phyloP scores from a whole-genome alignment of 164 flowering plant species.

The Stephania yunnanensis region DNA sequence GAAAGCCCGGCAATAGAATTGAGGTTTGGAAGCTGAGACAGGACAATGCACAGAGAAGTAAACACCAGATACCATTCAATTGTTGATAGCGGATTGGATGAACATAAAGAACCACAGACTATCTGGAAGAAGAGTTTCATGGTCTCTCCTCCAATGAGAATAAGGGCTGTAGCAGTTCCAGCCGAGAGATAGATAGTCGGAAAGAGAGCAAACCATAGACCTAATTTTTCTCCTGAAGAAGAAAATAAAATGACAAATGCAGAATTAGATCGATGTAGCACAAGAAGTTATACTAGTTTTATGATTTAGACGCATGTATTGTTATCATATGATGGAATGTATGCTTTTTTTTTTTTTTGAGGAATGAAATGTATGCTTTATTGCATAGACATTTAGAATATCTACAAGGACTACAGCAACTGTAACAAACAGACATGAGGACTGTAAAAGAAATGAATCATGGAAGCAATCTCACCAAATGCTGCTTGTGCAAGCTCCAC shows the following conservation, averaged over 20 bases:
- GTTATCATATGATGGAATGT: too few relatives aligned
- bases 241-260: not conserved
- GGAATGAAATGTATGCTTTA: too few relatives aligned
- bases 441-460: not conserved
- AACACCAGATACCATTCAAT: conserved; percentile 99
- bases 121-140: conserved; percentile 96
- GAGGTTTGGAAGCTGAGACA: conserved; percentile 97
- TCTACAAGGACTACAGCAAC: not conserved
- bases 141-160: conserved; percentile 96
- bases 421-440: not conserved
- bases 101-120: conserved; percentile 84
- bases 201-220: conserved; percentile 92
- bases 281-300: not conserved
- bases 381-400: not conserved
- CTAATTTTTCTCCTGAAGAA: conserved; percentile 77
- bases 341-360: too few relatives aligned
- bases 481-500: conserved; percentile 99
- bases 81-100: conserved; percentile 87
- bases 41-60: conserved; percentile 84
- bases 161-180: conserved; percentile 93
- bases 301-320: not conserved
- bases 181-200: conserved; percentile 95
- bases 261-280: not conserved
- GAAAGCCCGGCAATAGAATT: conserved; percentile 98
- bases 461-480: conserved; percentile 53